Base-by-base conservation (phyloP, 2,329 filamentous ascomycete species). In the Colletotrichum truncatum region DNA sequence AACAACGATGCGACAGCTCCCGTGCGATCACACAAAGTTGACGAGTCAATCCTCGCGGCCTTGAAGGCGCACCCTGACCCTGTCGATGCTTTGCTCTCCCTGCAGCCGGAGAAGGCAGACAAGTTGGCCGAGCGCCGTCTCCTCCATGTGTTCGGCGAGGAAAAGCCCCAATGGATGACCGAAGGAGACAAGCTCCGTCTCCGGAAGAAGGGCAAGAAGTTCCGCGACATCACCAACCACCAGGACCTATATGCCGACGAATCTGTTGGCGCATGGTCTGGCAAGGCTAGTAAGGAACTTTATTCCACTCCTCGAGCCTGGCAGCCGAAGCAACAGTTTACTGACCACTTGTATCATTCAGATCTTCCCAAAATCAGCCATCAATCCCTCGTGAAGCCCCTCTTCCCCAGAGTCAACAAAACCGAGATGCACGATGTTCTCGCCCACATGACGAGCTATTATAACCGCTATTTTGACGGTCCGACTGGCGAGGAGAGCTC, bases 131-230 rank as follows among this genome's bases (percentile, higher is more conserved):
- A 86, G 69, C 80, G 82, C 62, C 86, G 81, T 69, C 79, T 92
- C 23, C 86, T 93, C 63, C 89, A 91, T 76, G 78, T 92, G 18
- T 83, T 84, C 4, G 90, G 89, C 4, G 87, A 87, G 59, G 81
- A 89, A 69, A 89, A 77, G 70, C 73, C 88, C 11, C 78, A 82
- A 76, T 93, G 90, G 89, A 87, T 93, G 46, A 91, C 88, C 0
- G 90, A 93, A 71, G 85, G 91, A 38, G 88, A 93, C 76, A 93
- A 93, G 78, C 89, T 91, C 86, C 84, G 83, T 66, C 78, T 93
- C 48, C 86, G 88, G 70, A 81, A 88, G 70, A 85, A 89, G 74
- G 88, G 89, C 65, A 82, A 86, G 70, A 91, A 89, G 74, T 93
- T 93, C 80, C 90, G 91, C 80, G 91, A 93, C 76, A 88, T 93